These are phyloP conservation scores for Coemansia sp. DNA, from an alignment of 192 early-diverging fungal genomes.

Conservation along the genomic window DNA sequence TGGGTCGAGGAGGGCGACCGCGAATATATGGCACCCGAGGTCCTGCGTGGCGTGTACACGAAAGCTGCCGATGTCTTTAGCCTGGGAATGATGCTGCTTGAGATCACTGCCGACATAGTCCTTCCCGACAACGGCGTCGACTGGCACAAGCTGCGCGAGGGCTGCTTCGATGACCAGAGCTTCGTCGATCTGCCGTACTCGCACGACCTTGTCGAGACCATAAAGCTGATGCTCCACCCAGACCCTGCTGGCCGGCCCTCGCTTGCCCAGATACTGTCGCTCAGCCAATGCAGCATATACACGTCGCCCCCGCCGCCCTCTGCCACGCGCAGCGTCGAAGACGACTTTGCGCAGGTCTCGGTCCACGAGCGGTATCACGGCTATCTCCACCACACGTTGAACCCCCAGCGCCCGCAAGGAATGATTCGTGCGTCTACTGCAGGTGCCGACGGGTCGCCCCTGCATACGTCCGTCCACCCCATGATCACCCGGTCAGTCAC, in stretches of 20 bases:
- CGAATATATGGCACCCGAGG: slow-evolving; percentile 88
- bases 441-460: slow-evolving; percentile 4
- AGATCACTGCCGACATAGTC: slow-evolving; percentile 81
- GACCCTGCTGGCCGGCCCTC: slow-evolving; percentile 58
- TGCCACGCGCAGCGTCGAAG: slow-evolving; percentile 14
- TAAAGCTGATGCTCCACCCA: slow-evolving; percentile 69
- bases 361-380: slow-evolving; percentile 1
- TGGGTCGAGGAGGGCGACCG: slow-evolving; percentile 83
- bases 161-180: slow-evolving; percentile 65
- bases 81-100: slow-evolving; percentile 86
- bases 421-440: slow-evolving; percentile 38
- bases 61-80: slow-evolving; percentile 90
- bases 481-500: background rate
- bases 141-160: slow-evolving; percentile 83
- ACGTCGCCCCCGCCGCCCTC: slow-evolving; percentile 12
- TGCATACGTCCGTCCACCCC: slow-evolving; percentile 3
- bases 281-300: slow-evolving; percentile 34
- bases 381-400: slow-evolving; percentile 1
- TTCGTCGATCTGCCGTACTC: slow-evolving; percentile 53
- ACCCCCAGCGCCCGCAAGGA: slow-evolving; percentile 5
- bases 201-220: slow-evolving; percentile 59
- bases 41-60: slow-evolving; percentile 67
- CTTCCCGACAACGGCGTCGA: slow-evolving; percentile 85
- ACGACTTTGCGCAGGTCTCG: slow-evolving; percentile 17
- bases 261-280: slow-evolving; percentile 51